Base-by-base conservation (phyloP, 2,329 filamentous ascomycete species). In the Pleomassaria siparia region DNA sequence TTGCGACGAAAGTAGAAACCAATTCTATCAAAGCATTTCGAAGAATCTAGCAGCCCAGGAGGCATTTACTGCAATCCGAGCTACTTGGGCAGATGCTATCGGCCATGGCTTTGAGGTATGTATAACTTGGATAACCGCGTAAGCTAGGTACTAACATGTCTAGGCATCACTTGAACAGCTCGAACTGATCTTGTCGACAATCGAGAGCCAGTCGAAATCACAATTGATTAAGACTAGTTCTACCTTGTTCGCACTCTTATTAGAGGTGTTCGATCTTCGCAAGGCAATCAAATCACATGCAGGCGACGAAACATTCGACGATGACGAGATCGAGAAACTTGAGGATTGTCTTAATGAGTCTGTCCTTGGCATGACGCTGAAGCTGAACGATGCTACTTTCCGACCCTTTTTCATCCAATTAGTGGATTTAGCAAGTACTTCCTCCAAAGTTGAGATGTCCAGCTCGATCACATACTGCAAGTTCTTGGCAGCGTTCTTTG, bases 361-460 rank as follows among this genome's bases (percentile, higher is more conserved):
- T 11, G 83, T 86, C 0, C 81, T 99, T 49, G 88, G 90, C 71
- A 94, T 96, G 85, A 88, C 96, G 44, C 90, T 95, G 76, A 97
- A 97, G 77, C 82, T 99, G 52, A 97, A 96, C 72, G 94, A 99
- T 66, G 86, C 88, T 1, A 84, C 88, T 0, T 99, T 99, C 83
- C 82, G 91, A 11, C 95, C 94, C 1, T 84, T 99, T 53, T 99
- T 97, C 75, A 80, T 85, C 13, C 83, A 87, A 55, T 76, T 96
- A n/a, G 79, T 95, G 37, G 89, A 95, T 47, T 96, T 91, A 88
- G 81, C 62, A 53, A 55, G 55, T 5, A 55, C 64, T 1, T 43
- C 54, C 1, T 33, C 21, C n/a, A 43, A 45, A 4, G n/a, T 45
- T 3, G 52, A 54, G 13, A 49, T 54, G 11, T 45, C 49, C 40